Conservation (phyloP, 768 basidiomycete species). For the Russula emetica region DNA sequence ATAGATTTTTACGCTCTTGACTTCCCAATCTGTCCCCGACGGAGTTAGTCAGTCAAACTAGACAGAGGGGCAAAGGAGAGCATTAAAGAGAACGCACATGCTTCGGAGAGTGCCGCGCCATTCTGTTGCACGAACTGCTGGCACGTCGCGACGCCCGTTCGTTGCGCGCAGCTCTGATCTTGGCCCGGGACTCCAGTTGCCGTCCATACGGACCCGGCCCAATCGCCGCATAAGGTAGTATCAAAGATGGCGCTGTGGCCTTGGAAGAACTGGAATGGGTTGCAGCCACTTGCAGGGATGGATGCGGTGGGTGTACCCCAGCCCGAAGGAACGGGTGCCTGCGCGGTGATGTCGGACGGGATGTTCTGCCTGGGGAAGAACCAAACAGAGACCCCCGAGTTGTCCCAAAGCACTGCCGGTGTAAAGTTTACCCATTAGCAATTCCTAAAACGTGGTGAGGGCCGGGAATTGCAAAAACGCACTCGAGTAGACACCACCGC, state of each 20-base stretch:
- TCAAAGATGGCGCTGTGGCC: slow-evolving; percentile 78
- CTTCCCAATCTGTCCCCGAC: slow-evolving; percentile 66
- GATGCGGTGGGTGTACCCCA: slow-evolving; percentile 79
- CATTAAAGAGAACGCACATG: slow-evolving; percentile 54
- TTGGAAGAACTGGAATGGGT: slow-evolving; percentile 75
- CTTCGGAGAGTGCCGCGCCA: slow-evolving; percentile 66
- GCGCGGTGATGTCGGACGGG: slow-evolving; percentile 69
- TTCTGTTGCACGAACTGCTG: slow-evolving; percentile 68
- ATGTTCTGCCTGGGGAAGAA: slow-evolving; percentile 75
- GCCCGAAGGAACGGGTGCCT: slow-evolving; percentile 57
- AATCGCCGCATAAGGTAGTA: slow-evolving; percentile 87
- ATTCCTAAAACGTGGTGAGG: not conserved
- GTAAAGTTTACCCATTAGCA: slow-evolving; percentile 24
- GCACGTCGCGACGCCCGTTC: slow-evolving; percentile 80
- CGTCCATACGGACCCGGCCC: slow-evolving; percentile 82
- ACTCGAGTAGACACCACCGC: slow-evolving; percentile 91
- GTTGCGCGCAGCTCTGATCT: slow-evolving; percentile 75
- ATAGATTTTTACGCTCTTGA: slow-evolving; percentile 70
- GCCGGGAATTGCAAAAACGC: slow-evolving; percentile 42
- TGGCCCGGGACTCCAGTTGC: slow-evolving; percentile 74
- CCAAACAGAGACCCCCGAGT: slow-evolving; percentile 68
- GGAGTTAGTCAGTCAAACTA: slow-evolving; percentile 4
- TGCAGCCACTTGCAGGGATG: slow-evolving; percentile 72
- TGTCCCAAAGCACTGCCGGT: slow-evolving; percentile 66
- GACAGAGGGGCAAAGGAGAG: not conserved